A percentile compares a stretch with the other conserved stretches of the same genome.
Evolutionary conservation across 2,329 filamentous ascomycete species (phyloP).

Genomic region (Malbranchea cinnamomea): DNA sequence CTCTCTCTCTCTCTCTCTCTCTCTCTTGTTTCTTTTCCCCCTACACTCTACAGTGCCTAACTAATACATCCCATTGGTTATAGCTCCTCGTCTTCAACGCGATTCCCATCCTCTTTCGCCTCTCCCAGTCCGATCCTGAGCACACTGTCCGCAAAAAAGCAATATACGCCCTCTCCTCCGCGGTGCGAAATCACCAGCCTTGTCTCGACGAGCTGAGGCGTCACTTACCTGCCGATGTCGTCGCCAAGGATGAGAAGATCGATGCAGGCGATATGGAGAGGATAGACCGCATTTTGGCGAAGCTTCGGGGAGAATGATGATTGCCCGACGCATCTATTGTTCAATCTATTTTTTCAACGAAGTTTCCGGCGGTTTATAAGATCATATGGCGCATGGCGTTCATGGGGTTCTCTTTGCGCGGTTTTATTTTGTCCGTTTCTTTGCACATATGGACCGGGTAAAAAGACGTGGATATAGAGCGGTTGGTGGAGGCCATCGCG

Average conservation of each 20-base stretch:
- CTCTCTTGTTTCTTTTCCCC: constrained; percentile 29
- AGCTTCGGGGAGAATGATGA: constrained; percentile 33
- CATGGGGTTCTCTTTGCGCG: no score
- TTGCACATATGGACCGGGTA: background rate
- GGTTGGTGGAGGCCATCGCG: no score
- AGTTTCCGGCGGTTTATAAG: no score
- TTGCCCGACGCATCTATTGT: no score
- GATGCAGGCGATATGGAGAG: constrained; percentile 79
- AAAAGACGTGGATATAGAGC: no score
- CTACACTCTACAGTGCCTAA: background rate
- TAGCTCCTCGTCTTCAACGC: constrained; percentile 47
- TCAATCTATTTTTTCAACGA: no score
- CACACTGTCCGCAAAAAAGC: constrained; percentile 67
- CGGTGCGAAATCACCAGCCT: constrained; percentile 78
- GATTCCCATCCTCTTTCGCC: constrained; percentile 51
- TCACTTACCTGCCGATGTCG: constrained; percentile 47
- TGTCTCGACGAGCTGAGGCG: constrained; percentile 51
- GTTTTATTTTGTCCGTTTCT: no score
- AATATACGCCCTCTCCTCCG: constrained; percentile 73
- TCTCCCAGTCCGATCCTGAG: constrained; percentile 47
- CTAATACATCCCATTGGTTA: constrained; percentile 2
- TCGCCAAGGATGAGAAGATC: constrained; percentile 47
- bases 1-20: constrained; percentile 10
- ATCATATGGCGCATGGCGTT: no score
- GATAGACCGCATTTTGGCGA: constrained; percentile 59